These are phyloP conservation scores for Candolleomyces aberdarensis DNA, from an alignment of 768 basidiomycete species.

Conservation along the genomic window DNA sequence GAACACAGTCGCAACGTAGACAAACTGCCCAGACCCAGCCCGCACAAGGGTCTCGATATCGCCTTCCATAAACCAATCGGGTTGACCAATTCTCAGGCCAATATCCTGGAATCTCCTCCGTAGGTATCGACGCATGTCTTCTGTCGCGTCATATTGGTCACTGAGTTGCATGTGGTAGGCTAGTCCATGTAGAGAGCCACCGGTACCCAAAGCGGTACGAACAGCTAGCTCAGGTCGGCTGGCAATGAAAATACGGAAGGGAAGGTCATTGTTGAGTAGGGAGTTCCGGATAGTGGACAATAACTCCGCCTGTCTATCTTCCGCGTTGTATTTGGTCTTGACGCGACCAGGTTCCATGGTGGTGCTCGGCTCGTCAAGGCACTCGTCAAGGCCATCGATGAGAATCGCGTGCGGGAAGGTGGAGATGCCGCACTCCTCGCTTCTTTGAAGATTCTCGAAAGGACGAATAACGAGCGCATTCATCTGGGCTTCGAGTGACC, in stretches of 20 bases:
- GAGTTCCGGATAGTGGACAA: not conserved
- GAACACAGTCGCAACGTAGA: slow-evolving; percentile 2
- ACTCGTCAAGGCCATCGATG: too few relatives aligned
- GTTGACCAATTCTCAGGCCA: not conserved
- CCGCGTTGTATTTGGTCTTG: too few relatives aligned
- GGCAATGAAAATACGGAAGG: slow-evolving; percentile 3
- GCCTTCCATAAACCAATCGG: not conserved
- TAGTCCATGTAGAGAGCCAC: not conserved
- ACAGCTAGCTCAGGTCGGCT: not conserved
- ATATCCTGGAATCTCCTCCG: not conserved
- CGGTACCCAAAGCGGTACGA: not conserved
- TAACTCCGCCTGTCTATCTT: not conserved
- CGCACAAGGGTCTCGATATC: not conserved
- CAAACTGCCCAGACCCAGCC: slow-evolving; percentile 2
- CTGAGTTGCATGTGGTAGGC: not conserved
- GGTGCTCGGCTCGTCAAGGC: too few relatives aligned
- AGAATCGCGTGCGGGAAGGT: too few relatives aligned
- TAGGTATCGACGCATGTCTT: not conserved
- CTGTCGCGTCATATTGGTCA: not conserved
- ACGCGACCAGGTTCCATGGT: too few relatives aligned
- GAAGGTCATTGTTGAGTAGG: not conserved
- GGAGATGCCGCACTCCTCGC: too few relatives aligned
- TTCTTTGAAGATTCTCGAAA: too few relatives aligned
- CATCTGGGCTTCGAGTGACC: too few relatives aligned
- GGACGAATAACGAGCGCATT: too few relatives aligned